These are phyloP conservation scores for Rhododendron simsii DNA, from an alignment of 148 eudicot genomes.

Conservation along the genomic window DNA sequence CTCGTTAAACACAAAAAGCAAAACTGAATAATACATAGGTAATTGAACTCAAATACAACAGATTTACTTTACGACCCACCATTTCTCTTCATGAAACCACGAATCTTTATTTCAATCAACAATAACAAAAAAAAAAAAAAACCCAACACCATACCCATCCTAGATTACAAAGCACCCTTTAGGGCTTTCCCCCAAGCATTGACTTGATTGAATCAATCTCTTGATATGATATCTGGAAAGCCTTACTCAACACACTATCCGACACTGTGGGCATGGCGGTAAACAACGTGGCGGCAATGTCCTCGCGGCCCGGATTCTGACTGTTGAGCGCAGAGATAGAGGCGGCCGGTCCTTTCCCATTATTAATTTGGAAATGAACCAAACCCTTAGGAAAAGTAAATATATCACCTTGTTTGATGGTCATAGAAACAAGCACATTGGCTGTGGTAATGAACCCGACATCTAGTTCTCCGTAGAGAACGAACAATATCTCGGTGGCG, in stretches of 20 bases:
- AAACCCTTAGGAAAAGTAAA: not conserved
- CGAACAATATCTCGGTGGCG: not conserved
- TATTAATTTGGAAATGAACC: constrained; percentile 20
- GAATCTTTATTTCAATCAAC: not conserved
- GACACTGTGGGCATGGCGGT: constrained; percentile 10
- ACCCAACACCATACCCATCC: not conserved
- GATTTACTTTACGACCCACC: not conserved
- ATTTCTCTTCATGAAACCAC: too few relatives aligned
- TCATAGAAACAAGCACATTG: constrained; percentile 26
- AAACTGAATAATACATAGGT: not conserved
- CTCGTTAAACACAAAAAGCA: not conserved
- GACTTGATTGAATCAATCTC: constrained; percentile 13
- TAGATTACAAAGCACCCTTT: too few relatives aligned
- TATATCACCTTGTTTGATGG: constrained; percentile 29
- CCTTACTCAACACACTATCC: constrained; percentile 9
- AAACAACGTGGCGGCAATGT: constrained; percentile 10
- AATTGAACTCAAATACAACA: not conserved
- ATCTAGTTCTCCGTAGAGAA: not conserved
- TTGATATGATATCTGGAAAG: constrained; percentile 10
- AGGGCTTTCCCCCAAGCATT: not conserved
- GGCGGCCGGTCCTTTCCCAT: constrained; percentile 19
- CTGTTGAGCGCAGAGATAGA: constrained; percentile 35
- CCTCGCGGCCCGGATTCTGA: constrained; percentile 25
- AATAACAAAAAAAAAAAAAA: not conserved
- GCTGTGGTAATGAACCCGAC: not conserved